Conservation (phyloP, 2,329 filamentous ascomycete genomes). For the Aspergillus terreus region DNA sequence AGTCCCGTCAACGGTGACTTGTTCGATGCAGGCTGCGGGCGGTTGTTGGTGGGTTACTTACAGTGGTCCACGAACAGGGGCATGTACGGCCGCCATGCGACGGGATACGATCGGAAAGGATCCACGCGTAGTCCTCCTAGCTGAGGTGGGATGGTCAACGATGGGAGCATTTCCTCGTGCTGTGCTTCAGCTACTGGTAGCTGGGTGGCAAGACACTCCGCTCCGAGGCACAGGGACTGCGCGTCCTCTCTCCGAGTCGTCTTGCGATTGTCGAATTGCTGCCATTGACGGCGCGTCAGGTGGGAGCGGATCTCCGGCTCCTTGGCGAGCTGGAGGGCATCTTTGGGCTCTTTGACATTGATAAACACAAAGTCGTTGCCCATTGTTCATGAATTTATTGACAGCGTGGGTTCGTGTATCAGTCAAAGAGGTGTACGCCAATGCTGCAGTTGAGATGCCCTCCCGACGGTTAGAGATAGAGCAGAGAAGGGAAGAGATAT, state of each 20-base stretch:
- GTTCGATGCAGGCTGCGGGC: background rate
- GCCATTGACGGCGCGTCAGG: constrained; percentile 24
- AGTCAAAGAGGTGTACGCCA: too few species aligned
- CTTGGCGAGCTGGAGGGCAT: constrained; percentile 23
- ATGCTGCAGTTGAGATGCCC: too few species aligned
- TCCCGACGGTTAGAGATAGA: too few species aligned
- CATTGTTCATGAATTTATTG: background rate
- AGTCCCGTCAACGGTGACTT: background rate
- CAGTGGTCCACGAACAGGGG: constrained; percentile 31
- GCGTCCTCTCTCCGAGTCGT: constrained; percentile 3
- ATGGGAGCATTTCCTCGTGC: background rate
- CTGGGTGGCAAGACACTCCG: background rate
- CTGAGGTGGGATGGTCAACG: constrained; percentile 10
- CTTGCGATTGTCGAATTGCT: constrained; percentile 5
- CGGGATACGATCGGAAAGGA: constrained; percentile 35
- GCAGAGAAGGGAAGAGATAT: too few species aligned
- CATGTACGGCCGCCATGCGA: constrained; percentile 33
- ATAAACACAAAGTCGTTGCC: constrained; percentile 23
- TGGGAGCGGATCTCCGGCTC: constrained; percentile 23
- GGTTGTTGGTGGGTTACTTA: constrained; percentile 16
- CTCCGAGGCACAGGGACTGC: background rate
- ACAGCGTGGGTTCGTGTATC: too few species aligned
- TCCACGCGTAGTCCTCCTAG: constrained; percentile 25
- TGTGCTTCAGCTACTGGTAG: background rate
- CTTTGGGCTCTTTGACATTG: constrained; percentile 21